Base-by-base conservation (phyloP, 2,329 filamentous ascomycete genomes). In the Aspergillus unguis region DNA sequence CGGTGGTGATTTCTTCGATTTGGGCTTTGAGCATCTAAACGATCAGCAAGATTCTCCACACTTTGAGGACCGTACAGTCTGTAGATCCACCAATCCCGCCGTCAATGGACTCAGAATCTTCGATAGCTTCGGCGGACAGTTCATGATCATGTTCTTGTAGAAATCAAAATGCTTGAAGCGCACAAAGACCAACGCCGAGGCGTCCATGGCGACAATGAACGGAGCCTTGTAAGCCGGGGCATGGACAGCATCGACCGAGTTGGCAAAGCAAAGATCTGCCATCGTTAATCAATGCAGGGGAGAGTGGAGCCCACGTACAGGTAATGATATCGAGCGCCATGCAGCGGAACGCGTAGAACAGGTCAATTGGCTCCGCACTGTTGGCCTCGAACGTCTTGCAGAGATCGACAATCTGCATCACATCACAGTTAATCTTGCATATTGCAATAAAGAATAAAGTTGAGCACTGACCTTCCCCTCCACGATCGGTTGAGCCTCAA, bases 121-220 rank as follows among this genome's bases (percentile, higher is more conserved):
- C 3, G 50, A 48, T 1, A 52, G 17, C 1, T 32, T 36, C 4
- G 50, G 50, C 1, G 50, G 50, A 27, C 50, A 52, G 38, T 52
- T 52, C 44, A 52, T 43, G 31, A 52, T 52, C 38, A 48, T 48
- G 37, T 52, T 47, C 11, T 52, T 52, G 23, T 47, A 47, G 28
- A 42, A 44, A 9, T 10, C 6, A 7, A 44, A 41, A 27, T 52
- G 50, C 25, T 52, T 52, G 50, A 52, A 52, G 26, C 38, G 44
- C 6, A 42, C 44, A 23, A 52, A 52, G 3, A 47, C 38, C 4
- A 32, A 27, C 3, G 48, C 28, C 1, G 50, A 52, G 3, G 50
- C 50, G 28, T 52, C 50, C 50, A 52, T 52, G 6, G 50, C 50
- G 5, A 47, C 31, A 44, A 52, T 47, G 27, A 52, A 33, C 25